phyloP scores from a whole-genome alignment of 1,139 yeast genomes.

The Casaregolazyma lundiana region DNA sequence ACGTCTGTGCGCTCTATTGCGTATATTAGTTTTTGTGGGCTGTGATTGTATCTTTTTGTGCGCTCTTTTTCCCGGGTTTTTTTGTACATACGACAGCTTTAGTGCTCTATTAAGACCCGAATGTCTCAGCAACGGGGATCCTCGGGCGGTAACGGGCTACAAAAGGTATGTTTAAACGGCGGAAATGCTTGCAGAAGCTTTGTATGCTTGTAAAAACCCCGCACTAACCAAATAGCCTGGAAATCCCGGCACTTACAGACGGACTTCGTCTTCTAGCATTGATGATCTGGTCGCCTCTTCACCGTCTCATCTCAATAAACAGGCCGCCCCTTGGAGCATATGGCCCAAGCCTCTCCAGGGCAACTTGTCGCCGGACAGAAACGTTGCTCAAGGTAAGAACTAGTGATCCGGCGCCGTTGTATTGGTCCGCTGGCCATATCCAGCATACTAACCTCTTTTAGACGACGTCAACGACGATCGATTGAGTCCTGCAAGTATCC shows the following conservation, averaged over 20 bases:
- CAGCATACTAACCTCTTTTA: background rate
- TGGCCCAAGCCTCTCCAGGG: conserved; percentile 8
- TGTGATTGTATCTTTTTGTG: too few species aligned
- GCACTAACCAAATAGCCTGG: background rate
- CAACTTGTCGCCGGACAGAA: background rate
- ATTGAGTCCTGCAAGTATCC: conserved; percentile 7
- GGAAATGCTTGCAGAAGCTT: too few species aligned
- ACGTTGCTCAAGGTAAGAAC: conserved; percentile 4
- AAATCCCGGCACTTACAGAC: background rate
- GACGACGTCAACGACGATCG: conserved; percentile 5
- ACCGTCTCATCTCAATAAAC: conserved; percentile 8
- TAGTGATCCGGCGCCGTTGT: background rate
- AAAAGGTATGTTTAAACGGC: too few species aligned
- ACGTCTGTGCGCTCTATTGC: too few species aligned
- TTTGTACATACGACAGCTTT: background rate
- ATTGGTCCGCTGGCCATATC: background rate
- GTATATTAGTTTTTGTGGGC: too few species aligned
- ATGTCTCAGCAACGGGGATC: conserved; percentile 5
- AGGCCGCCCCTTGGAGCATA: conserved; percentile 8
- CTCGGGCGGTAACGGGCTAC: conserved; percentile 3
- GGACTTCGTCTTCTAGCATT: conserved; percentile 10
- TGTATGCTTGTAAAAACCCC: too few species aligned
- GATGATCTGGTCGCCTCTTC: conserved; percentile 9
- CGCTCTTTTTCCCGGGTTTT: too few species aligned
- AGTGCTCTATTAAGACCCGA: too few species aligned